Conservation (phyloP, 2,329 filamentous ascomycete species). For the Hypoxylon sp. region DNA sequence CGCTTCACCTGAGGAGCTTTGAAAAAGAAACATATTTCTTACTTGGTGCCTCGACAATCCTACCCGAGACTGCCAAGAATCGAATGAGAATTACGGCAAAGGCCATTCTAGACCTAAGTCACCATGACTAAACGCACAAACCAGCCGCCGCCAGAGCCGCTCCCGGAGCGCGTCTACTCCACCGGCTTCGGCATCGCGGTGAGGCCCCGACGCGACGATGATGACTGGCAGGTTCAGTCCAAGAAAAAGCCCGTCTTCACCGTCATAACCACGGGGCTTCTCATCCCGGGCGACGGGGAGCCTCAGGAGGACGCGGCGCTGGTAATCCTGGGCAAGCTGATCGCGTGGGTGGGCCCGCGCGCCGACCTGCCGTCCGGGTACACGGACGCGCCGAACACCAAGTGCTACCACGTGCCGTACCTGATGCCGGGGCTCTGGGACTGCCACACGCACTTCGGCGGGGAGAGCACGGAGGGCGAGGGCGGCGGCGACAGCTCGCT, state of each 20-base stretch:
- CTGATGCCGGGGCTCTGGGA: slow-evolving; percentile 50
- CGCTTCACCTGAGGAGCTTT: not conserved
- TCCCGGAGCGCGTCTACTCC: slow-evolving; percentile 41
- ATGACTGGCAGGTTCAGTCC: slow-evolving; percentile 1
- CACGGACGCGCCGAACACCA: slow-evolving; percentile 40
- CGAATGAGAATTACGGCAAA: not conserved
- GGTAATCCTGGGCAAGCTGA: slow-evolving; percentile 48
- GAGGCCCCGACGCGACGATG: slow-evolving; percentile 29
- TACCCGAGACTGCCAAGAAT: not conserved
- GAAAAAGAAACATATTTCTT: not conserved
- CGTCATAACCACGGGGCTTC: slow-evolving; percentile 46
- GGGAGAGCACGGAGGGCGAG: slow-evolving; percentile 31
- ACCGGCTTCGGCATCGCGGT: slow-evolving; percentile 44
- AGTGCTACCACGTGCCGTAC: slow-evolving; percentile 41
- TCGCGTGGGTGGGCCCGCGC: slow-evolving; percentile 50
- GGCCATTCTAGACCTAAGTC: not conserved
- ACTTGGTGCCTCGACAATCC: not conserved
- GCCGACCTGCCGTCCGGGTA: slow-evolving; percentile 43
- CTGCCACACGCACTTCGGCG: slow-evolving; percentile 46
- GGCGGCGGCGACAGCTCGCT: slow-evolving; percentile 27
- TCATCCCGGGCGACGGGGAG: slow-evolving; percentile 51
- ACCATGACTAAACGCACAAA: slow-evolving; percentile 39
- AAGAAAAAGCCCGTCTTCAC: slow-evolving; percentile 46
- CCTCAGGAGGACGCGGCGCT: slow-evolving; percentile 47
- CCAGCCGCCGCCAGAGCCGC: slow-evolving; percentile 16